Percentiles rank a stretch among this genome's conserved stretches.
Conservation (phyloP, 768 basidiomycete genomes). For the Podaxis rugospora region DNA sequence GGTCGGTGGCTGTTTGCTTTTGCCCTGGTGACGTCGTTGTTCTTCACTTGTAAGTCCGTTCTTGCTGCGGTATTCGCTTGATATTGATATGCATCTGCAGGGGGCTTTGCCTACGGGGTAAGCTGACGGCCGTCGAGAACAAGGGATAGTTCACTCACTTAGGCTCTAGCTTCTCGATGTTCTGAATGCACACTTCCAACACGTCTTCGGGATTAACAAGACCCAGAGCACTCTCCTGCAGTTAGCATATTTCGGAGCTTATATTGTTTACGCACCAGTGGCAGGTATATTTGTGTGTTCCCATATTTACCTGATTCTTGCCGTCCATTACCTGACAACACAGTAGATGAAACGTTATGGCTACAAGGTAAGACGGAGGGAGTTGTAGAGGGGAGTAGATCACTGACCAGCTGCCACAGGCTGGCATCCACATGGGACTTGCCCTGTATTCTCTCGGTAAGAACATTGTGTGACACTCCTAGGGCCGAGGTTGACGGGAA, state of each 20-base stretch:
- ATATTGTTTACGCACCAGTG: conserved; percentile 54
- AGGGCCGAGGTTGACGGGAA: not conserved
- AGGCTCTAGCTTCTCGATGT: conserved; percentile 56
- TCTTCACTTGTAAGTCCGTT: conserved; percentile 59
- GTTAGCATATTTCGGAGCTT: conserved; percentile 70
- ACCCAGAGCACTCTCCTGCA: conserved; percentile 73
- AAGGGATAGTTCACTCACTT: not conserved
- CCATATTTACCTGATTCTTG: not conserved
- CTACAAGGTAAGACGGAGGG: conserved; percentile 49
- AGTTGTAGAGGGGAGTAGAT: not conserved
- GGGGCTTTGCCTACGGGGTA: conserved; percentile 69
- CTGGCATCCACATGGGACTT: conserved; percentile 61
- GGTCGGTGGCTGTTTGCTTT: conserved; percentile 55
- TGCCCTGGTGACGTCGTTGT: conserved; percentile 65
- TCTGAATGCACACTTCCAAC: conserved; percentile 71
- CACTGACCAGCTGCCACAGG: conserved; percentile 15
- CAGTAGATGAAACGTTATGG: conserved; percentile 54
- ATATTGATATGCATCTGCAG: conserved; percentile 20
- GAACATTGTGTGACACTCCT: conserved; percentile 4
- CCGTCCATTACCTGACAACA: not conserved
- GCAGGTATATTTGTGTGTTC: conserved; percentile 52
- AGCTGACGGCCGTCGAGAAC: conserved; percentile 14
- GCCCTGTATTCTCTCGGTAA: conserved; percentile 52
- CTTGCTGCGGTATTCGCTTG: not conserved
- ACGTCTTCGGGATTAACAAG: conserved; percentile 61